These are phyloP conservation scores for Saturnispora hagleri DNA, from an alignment of 805 yeast genomes.

Conservation along the genomic window DNA sequence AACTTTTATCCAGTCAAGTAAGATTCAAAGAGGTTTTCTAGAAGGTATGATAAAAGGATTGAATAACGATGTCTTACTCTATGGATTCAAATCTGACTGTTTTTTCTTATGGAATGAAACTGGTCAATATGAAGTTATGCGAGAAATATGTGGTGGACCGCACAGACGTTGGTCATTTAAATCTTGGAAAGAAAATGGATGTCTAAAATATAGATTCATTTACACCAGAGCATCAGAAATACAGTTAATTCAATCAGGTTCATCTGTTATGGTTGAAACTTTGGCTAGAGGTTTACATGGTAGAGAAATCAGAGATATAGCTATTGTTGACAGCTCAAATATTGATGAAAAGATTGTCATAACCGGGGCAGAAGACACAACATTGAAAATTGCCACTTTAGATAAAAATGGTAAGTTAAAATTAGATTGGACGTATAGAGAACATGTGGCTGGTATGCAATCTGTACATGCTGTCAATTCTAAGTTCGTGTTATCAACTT, in stretches of 20 bases:
- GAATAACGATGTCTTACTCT: slow-evolving; percentile 42
- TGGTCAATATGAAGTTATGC: slow-evolving; percentile 55
- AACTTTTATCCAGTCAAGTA: slow-evolving; percentile 36
- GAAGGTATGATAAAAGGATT: slow-evolving; percentile 56
- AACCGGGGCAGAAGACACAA: slow-evolving; percentile 87
- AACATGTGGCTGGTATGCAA: slow-evolving; percentile 87
- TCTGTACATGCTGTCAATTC: slow-evolving; percentile 52
- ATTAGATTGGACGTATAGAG: slow-evolving; percentile 54
- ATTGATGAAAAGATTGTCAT: slow-evolving; percentile 37
- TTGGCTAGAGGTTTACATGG: slow-evolving; percentile 75
- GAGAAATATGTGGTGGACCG: slow-evolving; percentile 82
- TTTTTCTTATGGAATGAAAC: slow-evolving; percentile 82
- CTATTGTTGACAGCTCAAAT: slow-evolving; percentile 32
- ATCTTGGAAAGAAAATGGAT: slow-evolving; percentile 15
- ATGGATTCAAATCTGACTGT: slow-evolving; percentile 74
- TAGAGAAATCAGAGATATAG: slow-evolving; percentile 74
- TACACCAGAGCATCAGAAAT: slow-evolving; percentile 52
- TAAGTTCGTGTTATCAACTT: slow-evolving; percentile 42
- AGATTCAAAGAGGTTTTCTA: slow-evolving; percentile 63
- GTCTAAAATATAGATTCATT: slow-evolving; percentile 34
- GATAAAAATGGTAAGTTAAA: slow-evolving; percentile 33
- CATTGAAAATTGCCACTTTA: slow-evolving; percentile 48
- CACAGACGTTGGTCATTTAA: slow-evolving; percentile 73
- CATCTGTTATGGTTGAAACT: slow-evolving; percentile 17
- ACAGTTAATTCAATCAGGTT: slow-evolving; percentile 29